Evolutionary conservation across 495 filamentous ascomycete genomes (phyloP).

Genomic region (Xylaria castorea): DNA sequence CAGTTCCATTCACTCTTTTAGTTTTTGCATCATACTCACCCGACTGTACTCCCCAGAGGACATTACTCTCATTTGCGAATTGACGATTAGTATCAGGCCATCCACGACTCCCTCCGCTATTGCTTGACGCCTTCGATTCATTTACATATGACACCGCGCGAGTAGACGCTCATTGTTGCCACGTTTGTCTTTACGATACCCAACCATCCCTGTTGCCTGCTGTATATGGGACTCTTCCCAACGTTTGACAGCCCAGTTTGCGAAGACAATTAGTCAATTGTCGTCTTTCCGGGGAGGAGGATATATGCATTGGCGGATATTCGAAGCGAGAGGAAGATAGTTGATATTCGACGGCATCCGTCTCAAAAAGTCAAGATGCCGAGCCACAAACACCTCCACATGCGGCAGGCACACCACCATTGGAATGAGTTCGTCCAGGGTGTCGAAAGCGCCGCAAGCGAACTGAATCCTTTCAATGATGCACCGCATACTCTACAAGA

Average conservation of each 20-base stretch:
- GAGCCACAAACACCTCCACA: conserved; percentile 38
- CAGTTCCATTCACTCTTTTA: conserved; percentile 45
- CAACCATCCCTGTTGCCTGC: background rate
- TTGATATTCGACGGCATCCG: background rate
- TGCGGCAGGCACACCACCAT: conserved; percentile 33
- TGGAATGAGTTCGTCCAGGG: conserved; percentile 36
- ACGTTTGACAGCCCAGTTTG: background rate
- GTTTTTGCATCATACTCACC: conserved; percentile 25
- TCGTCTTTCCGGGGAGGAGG: background rate
- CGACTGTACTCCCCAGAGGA: conserved; percentile 34
- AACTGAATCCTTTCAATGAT: conserved; percentile 36
- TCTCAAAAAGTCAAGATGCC: conserved; percentile 33
- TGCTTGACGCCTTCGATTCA: conserved; percentile 30
- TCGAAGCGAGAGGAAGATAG: background rate
- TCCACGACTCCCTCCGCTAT: conserved; percentile 29
- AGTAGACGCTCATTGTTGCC: conserved; percentile 30
- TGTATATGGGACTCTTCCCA: background rate
- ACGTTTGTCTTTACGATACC: conserved; percentile 14
- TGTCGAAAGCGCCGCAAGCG: conserved; percentile 35
- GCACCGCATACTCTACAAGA: conserved; percentile 29
- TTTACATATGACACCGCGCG: conserved; percentile 34
- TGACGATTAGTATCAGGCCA: conserved; percentile 26
- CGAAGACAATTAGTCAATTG: conserved; percentile 11
- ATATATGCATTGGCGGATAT: conserved; percentile 15
- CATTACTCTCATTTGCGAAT: conserved; percentile 34